phyloP scores from a whole-genome alignment of 257 asterid species.

The Asclepias syriaca region DNA sequence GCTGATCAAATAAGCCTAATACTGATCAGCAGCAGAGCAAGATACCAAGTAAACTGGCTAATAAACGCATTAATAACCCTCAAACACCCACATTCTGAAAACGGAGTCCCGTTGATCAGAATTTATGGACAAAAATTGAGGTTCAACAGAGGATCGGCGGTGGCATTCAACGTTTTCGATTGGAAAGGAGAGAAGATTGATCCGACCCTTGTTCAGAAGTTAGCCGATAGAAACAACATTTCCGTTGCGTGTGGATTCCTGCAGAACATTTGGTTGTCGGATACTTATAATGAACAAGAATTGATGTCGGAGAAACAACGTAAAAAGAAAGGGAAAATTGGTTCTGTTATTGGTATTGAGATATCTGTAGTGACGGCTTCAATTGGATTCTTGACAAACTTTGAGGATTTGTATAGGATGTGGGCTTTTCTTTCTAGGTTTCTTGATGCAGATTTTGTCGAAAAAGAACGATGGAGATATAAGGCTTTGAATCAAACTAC shows the following conservation, averaged over 20 bases:
- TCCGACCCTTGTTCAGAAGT: conserved; percentile 63
- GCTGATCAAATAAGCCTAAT: conserved; percentile 67
- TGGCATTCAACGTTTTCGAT: conserved; percentile 70
- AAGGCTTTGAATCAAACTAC: conserved; percentile 69
- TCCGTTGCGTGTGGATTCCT: conserved; percentile 50
- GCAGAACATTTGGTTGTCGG: conserved; percentile 47
- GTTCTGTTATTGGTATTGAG: conserved; percentile 27
- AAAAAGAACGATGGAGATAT: conserved; percentile 86
- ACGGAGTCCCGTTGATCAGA: conserved; percentile 37
- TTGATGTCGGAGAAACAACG: conserved; percentile 7
- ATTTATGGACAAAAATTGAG: conserved; percentile 63
- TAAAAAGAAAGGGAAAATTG: conserved; percentile 24
- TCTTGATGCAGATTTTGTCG: conserved; percentile 89
- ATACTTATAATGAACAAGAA: conserved; percentile 27
- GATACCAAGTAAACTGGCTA: conserved; percentile 59
- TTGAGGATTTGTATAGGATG: conserved; percentile 62
- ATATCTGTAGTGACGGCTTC: conserved; percentile 51
- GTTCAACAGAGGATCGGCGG: conserved; percentile 53
- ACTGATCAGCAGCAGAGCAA: conserved; percentile 49
- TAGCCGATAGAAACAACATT: conserved; percentile 67
- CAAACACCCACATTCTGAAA: conserved; percentile 57
- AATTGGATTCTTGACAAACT: conserved; percentile 49
- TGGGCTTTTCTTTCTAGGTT: conserved; percentile 79
- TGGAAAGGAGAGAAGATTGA: conserved; percentile 79
- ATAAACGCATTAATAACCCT: conserved; percentile 57